Base-by-base conservation (phyloP, 2,329 filamentous ascomycete genomes). In the Pseudogymnoascus verrucosus region DNA sequence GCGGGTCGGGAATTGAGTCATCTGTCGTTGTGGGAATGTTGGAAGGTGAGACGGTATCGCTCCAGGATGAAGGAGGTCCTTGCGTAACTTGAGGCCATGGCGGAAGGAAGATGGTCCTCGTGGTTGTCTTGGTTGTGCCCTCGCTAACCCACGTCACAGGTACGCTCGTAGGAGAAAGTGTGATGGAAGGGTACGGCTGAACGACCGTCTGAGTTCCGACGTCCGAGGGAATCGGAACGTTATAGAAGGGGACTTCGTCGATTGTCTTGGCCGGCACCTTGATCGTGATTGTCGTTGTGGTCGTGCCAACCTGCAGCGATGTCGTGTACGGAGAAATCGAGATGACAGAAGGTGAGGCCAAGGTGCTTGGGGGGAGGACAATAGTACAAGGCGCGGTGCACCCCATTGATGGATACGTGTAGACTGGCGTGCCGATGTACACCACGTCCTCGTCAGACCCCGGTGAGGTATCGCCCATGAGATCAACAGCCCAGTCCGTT, bases 401-500 rank as follows among this genome's bases (percentile, higher is more conserved):
- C 16, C 59, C 47, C 34, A 59, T 59, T 8, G 62, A 40, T 8
- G 16, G 54, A 26, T 61, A 42, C 12, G 40, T 44, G 31, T 61
- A 64, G 37, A 64, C 62, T 19, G 44, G 37, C 16, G 62, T 26
- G n/a, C 54, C 62, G 16, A 64, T 44, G 39, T 64, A 64, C 37
- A 64, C 62, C 60, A 61, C 36, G 21, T 64, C 39, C 31, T 42
- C 62, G 61, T 36, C 28, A 40, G 28, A 37, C 34, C 60, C 11
- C 28, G n/a, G 14, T 34, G 60, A 36, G 34, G 34, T 36, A 36
- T 36, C 34, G 34, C 34, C 34, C 34, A 36, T 36, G n/a, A 76
- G 64, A 64, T 76, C 74, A 40, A 70, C 66, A 11, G 75, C 75
- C 74, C 73, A 77, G 59, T 76, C 70, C 16, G 66, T 64, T n/a